Percentiles rank a stretch among this genome's conserved stretches.
These are phyloP conservation scores for Scalesia atractyloides DNA, from an alignment of 129 eudicot genomes.

Conservation along the genomic window DNA sequence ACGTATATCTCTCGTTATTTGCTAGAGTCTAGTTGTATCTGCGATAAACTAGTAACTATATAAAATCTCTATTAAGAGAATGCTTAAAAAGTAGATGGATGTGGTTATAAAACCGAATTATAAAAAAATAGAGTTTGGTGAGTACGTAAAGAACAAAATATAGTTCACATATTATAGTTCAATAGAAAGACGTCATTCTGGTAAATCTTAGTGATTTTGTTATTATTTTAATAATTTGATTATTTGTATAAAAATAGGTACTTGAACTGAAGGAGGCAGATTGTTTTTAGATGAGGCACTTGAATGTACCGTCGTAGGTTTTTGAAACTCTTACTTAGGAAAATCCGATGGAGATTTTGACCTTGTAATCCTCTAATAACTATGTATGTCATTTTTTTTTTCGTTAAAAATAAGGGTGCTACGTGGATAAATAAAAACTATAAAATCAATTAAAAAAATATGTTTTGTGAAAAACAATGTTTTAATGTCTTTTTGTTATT, in stretches of 20 bases:
- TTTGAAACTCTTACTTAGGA: constrained; percentile 21
- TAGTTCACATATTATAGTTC: too few species aligned
- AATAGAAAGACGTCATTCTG: background rate
- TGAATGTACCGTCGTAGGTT: constrained; percentile 12
- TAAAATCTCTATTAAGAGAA: too few species aligned
- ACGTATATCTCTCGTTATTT: too few species aligned
- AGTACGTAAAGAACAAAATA: too few species aligned
- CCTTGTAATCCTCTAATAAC: constrained; percentile 10
- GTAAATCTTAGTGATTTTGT: background rate
- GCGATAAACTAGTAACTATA: too few species aligned
- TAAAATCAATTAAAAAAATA: too few species aligned
- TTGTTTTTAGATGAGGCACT: constrained; percentile 10
- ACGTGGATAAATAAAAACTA: background rate
- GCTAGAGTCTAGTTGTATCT: too few species aligned
- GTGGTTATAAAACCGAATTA: too few species aligned
- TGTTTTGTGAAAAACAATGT: background rate
- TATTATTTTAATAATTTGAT: background rate
- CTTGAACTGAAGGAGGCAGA: background rate
- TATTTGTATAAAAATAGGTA: too few species aligned
- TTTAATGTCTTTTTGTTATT: constrained; percentile 3
- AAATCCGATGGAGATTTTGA: constrained; percentile 22
- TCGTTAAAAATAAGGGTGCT: background rate
- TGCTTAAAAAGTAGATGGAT: too few species aligned
- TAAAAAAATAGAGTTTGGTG: too few species aligned
- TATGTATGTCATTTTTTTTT: background rate